phyloP scores from a whole-genome alignment of 1,139 yeast species.

The Pichia sp. region DNA sequence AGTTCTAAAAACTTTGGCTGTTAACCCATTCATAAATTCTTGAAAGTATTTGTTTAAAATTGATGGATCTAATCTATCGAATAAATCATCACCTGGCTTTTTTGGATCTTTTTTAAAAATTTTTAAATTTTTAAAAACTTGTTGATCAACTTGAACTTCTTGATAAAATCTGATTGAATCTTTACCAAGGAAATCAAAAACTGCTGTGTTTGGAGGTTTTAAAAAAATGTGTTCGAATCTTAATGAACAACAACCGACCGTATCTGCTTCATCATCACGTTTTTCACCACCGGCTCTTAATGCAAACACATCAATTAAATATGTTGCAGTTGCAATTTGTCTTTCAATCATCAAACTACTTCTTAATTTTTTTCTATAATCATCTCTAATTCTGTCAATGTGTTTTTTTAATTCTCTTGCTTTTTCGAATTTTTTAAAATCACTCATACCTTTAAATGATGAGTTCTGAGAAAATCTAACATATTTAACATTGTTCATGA shows the following conservation, averaged over 20 bases:
- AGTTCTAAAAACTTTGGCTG: slow-evolving; percentile 97
- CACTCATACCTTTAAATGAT: slow-evolving; percentile 86
- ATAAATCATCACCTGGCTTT: slow-evolving; percentile 84
- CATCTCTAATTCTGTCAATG: slow-evolving; percentile 67
- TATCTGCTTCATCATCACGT: slow-evolving; percentile 95
- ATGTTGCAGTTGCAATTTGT: slow-evolving; percentile 92
- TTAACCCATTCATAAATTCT: slow-evolving; percentile 84
- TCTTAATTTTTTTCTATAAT: slow-evolving; percentile 65
- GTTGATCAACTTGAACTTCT: slow-evolving; percentile 84
- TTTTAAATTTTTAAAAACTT: slow-evolving; percentile 81
- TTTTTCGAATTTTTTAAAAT: slow-evolving; percentile 85
- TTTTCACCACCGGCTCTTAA: slow-evolving; percentile 98
- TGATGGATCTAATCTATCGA: slow-evolving; percentile 83
- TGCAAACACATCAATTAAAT: slow-evolving; percentile 89
- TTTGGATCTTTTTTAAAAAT: slow-evolving; percentile 86
- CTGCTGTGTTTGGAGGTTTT: slow-evolving; percentile 78
- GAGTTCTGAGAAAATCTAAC: slow-evolving; percentile 91
- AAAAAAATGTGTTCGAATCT: slow-evolving; percentile 84
- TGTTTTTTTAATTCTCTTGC: slow-evolving; percentile 77
- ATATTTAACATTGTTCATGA: slow-evolving; percentile 75
- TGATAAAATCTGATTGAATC: slow-evolving; percentile 90
- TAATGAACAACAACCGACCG: slow-evolving; percentile 95
- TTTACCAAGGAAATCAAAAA: slow-evolving; percentile 94
- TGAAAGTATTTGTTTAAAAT: slow-evolving; percentile 81
- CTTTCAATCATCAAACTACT: slow-evolving; percentile 78